Base-by-base conservation (phyloP, 257 asterid genomes). In the Fraxinus anomala region DNA sequence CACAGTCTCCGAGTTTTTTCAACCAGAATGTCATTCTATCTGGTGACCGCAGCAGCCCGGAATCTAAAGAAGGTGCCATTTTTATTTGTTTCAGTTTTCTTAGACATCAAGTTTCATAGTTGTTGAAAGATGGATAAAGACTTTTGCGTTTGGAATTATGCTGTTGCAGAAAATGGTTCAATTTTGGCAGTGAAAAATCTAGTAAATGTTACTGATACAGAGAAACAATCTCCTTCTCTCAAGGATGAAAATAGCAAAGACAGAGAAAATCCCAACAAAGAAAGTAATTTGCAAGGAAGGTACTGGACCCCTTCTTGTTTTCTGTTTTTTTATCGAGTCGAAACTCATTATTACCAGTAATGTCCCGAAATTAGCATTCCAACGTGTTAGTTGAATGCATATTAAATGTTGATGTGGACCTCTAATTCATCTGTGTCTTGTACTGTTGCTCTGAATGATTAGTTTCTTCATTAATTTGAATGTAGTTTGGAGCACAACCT, bases 401-500 rank as follows among this genome's bases (percentile, higher is more conserved):
- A 63, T 63, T 63, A 63, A 61, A 63, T 26, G 69, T 24, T 12
- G n/a, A 63, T 63, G 16, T 0, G 33, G 69, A 24, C 8, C 69
- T 23, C 39, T 72, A 0, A 34, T 74, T 19, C 68, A 79, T 79
- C 67, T 68, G 63, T 77, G 73, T 40, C 67, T 68, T 23, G n/a
- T 63, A 12, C n/a, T n/a, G n/a, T n/a, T 63, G 69, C 69, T 39
- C 26, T 17, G 40, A 28, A 23, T 77, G 37, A 39, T 63, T 67
- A 39, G 16, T 31, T 56, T n/a, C 12, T 49, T 73, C 36, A 11
- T 72, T 33, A 19, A 26, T 56, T 66, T 33, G 37, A 72, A 40
- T 47, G 77, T 76, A 91, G 92, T 80, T 81, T 83, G 88, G 96
- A 89, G 80, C 96, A 91, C 85, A 87, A 87, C 86, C 94, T 89